Conservation (phyloP, 2,329 filamentous ascomycete genomes). For the Dryadomyces sulphureus region DNA sequence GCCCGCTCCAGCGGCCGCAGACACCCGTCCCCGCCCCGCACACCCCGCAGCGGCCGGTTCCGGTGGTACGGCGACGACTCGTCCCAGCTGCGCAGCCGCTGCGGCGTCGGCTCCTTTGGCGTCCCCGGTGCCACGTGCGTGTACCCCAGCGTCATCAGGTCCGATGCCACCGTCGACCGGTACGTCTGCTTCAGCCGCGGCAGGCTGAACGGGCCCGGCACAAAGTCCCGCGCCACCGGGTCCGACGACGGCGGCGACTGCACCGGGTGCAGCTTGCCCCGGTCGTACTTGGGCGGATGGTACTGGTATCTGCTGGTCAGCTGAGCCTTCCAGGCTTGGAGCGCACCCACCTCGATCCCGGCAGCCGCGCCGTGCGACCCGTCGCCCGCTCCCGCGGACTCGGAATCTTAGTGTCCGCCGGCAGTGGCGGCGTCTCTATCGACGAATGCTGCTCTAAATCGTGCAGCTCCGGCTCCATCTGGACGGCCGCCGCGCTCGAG, state of each 20-base stretch:
- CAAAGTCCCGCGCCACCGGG: constrained; percentile 73
- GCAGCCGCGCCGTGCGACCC: constrained; percentile 24
- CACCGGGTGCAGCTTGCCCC: constrained; percentile 83
- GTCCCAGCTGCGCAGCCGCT: constrained; percentile 72
- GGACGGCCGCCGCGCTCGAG: constrained; percentile 24
- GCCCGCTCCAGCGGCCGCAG: constrained; percentile 58
- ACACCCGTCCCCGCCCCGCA: constrained; percentile 66
- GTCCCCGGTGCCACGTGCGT: constrained; percentile 71
- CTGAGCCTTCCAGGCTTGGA: too few relatives aligned
- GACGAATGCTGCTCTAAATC: constrained; percentile 38
- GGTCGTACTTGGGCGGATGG: constrained; percentile 86
- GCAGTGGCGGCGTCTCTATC: constrained; percentile 26
- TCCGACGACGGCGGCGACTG: constrained; percentile 80
- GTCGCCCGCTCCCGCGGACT: constrained; percentile 23
- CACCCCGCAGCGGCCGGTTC: constrained; percentile 72
- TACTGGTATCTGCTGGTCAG: constrained; percentile 63
- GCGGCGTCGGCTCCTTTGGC: constrained; percentile 30
- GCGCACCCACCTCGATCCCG: constrained; percentile 27
- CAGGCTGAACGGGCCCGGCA: constrained; percentile 79
- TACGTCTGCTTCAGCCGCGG: constrained; percentile 85
- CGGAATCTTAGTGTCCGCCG: constrained; percentile 22
- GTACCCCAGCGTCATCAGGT: constrained; percentile 82
- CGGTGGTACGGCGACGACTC: constrained; percentile 88
- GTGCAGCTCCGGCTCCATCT: constrained; percentile 18
- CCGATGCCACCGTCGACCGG: constrained; percentile 69